Evolutionary conservation across 768 basidiomycete genomes (phyloP), one percentile per base, ranked within the genome.

Genomic region (Agrocybe praecox): DNA sequence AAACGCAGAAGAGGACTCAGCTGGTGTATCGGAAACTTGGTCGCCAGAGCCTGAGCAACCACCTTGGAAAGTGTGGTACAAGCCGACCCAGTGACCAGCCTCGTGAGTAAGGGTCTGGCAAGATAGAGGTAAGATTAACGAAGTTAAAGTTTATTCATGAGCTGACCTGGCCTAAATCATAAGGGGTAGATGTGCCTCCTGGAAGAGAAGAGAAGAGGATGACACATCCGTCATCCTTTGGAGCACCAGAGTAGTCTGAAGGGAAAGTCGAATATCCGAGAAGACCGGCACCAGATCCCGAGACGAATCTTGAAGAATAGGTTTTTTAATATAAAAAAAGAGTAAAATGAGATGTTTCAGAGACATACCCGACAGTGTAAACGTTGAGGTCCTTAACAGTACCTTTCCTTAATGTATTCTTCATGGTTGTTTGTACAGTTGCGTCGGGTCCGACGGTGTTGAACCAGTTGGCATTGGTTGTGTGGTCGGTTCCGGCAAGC

Each of bases 31-130:
- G 14, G 62, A 62, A 53, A 83, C 80, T 21, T 49, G 58, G 63
- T 83, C 81, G 23, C 80, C 81, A 29, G 71, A 46, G 60, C 56
- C 59, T 14, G 55, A 48, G 70, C 76, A 81, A 19, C 79, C 78
- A 42, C 80, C 80, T 64, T 85, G 79, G 79, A 83, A 84, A 22
- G 83, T 82, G 70, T 84, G 82, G 69, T 76, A 84, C 22, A 84
- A 74, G 23, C 84, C 83, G 56, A 82, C 70, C 83, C 84, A 86
- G 70, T 85, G 83, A n/a, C 83, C 82, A 47, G 75, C 78, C 67
- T 86, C 84, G 64, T 86, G 84, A 14, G 78, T 82, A 57, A 80
- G 61, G 44, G 80, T 85, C 66, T 67, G 61, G 32, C 12, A 10
- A 21, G 22, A 22, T 46, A 55, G 44, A 6, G 34, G 6, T 17